Conservation (phyloP, 768 basidiomycete species). For the Pisolithus sp. region DNA sequence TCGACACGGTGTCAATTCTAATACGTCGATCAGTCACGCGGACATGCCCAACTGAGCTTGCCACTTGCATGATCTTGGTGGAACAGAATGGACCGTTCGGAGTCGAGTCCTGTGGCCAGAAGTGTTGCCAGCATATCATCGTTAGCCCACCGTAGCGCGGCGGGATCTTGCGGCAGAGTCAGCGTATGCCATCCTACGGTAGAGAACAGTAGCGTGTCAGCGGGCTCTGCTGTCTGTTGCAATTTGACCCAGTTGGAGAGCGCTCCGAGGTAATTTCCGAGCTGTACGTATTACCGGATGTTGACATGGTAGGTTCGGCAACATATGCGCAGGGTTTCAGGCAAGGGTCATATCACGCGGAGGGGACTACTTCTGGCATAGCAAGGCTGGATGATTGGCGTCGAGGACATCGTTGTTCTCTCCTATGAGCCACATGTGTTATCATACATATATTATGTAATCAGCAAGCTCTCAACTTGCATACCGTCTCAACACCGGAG, state of each 20-base stretch:
- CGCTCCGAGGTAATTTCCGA: constrained; percentile 92
- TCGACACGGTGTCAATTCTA: constrained; percentile 84
- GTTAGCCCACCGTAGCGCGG: constrained; percentile 51
- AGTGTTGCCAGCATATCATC: constrained; percentile 77
- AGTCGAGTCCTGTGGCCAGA: constrained; percentile 81
- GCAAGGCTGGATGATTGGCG: no score
- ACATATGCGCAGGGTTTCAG: no score
- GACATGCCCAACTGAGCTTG: not conserved
- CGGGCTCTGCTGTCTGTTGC: constrained; percentile 51
- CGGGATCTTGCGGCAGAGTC: constrained; percentile 84
- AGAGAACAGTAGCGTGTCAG: constrained; percentile 71
- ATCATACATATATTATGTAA: no score
- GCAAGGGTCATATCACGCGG: no score
- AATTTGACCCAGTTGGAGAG: constrained; percentile 83
- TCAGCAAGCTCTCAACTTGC: no score
- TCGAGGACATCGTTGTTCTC: no score
- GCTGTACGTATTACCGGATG: constrained; percentile 39
- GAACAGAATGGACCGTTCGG: constrained; percentile 66
- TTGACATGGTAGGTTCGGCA: no score
- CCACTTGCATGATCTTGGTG: constrained; percentile 79
- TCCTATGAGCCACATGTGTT: no score
- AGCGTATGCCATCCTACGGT: constrained; percentile 94
- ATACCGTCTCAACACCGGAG: no score
- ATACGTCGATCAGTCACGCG: not conserved
- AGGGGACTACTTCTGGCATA: no score